A percentile compares a stretch with the other conserved stretches of the same genome.
phyloP scores from a whole-genome alignment of 2,329 filamentous ascomycete genomes.

The Diaporthe humulicola region DNA sequence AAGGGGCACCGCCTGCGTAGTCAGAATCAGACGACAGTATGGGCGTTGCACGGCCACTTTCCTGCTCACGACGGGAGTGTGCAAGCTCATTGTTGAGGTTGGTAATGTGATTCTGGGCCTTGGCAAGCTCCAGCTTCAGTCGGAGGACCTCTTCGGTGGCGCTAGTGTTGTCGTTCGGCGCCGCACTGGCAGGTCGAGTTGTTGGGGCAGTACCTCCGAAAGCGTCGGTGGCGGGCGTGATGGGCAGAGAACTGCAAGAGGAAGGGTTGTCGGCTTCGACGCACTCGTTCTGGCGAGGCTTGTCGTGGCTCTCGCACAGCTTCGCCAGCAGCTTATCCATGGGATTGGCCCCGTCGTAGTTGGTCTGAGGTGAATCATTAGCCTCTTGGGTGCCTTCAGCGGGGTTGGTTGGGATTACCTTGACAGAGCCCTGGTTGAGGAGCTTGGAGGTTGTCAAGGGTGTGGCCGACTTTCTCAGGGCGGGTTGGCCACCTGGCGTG shows the following conservation, averaged over 20 bases:
- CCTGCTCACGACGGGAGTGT: constrained; percentile 71
- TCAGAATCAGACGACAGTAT: constrained; percentile 55
- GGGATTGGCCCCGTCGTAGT: constrained; percentile 56
- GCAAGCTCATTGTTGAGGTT: constrained; percentile 80
- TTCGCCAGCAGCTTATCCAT: constrained; percentile 81
- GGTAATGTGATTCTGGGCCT: constrained; percentile 77
- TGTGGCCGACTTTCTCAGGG: constrained; percentile 59
- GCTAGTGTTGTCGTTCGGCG: constrained; percentile 56
- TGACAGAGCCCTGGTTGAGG: constrained; percentile 66
- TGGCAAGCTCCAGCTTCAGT: constrained; percentile 78
- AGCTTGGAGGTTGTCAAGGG: constrained; percentile 67
- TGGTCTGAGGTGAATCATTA: not conserved
- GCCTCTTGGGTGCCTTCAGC: constrained; percentile 55
- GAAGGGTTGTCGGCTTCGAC: constrained; percentile 75
- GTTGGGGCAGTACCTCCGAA: constrained; percentile 62
- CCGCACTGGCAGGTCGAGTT: constrained; percentile 66
- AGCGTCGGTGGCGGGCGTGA: constrained; percentile 72
- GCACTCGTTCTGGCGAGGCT: constrained; percentile 73
- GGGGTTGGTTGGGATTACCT: constrained; percentile 55
- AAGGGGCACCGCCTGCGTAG: constrained; percentile 47
- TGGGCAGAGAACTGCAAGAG: constrained; percentile 70
- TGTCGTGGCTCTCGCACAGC: constrained; percentile 38
- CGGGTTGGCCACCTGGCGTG: not conserved
- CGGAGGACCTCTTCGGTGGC: constrained; percentile 73
- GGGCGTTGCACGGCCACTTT: constrained; percentile 67